Percentiles rank a stretch among this genome's conserved stretches.
Evolutionary conservation across 208 protist species (phyloP).

Genomic region (Acanthamoeba divionensis): DNA sequence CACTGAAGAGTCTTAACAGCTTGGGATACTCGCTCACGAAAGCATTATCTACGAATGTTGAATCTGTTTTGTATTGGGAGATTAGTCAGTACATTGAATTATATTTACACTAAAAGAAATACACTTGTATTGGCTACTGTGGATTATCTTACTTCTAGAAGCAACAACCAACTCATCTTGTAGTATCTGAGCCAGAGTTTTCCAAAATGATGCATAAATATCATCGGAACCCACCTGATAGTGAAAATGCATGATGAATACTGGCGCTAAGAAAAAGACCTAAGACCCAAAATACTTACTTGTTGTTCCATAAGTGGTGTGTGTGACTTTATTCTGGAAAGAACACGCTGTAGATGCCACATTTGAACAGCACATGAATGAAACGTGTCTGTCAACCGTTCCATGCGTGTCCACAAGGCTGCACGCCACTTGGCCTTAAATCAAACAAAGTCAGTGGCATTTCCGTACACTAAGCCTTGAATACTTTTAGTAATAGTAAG

Average conservation of each 20-base stretch:
- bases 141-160: not conserved
- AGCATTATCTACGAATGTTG: constrained; percentile 9
- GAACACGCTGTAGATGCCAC: constrained; percentile 63
- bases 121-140: not conserved
- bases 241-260: not conserved
- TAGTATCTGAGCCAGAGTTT: not conserved
- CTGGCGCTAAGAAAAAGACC: too few relatives aligned
- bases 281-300: too few relatives aligned
- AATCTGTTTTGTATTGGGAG: not conserved
- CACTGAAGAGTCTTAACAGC: constrained; percentile 37
- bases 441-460: constrained; percentile 2
- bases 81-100: not conserved
- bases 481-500: constrained; percentile 17
- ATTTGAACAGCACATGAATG: constrained; percentile 59
- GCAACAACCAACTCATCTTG: not conserved
- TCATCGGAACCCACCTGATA: not conserved
- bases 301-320: too few relatives aligned
- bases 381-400: constrained; percentile 50
- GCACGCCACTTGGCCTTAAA: constrained; percentile 7
- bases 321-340: constrained; percentile 67
- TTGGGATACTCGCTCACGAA: constrained; percentile 39
- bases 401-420: not conserved
- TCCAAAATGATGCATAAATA: constrained; percentile 29
- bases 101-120: not conserved
- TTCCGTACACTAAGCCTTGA: constrained; percentile 30